These are phyloP conservation scores for Coniochaeta prunicola DNA, from an alignment of 2,329 filamentous ascomycete species.

Conservation along the genomic window DNA sequence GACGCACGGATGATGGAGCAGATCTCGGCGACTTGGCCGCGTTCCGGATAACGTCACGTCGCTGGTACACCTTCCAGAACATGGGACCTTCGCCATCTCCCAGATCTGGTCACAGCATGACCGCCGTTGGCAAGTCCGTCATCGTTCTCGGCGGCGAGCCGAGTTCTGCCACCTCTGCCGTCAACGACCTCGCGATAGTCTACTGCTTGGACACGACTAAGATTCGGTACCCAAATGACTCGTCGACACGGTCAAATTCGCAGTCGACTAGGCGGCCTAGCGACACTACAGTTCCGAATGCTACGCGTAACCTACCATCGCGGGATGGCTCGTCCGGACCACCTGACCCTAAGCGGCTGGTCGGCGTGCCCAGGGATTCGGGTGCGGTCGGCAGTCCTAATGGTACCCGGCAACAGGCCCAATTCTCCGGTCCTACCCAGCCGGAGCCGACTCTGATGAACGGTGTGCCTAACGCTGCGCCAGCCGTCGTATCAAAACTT, in stretches of 20 bases:
- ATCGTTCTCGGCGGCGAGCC: slow-evolving; percentile 92
- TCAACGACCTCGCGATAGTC: slow-evolving; percentile 77
- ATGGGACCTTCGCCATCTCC: slow-evolving; percentile 96
- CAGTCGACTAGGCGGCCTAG: slow-evolving; percentile 22
- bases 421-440: background rate
- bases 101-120: slow-evolving; percentile 96
- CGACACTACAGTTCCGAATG: slow-evolving; percentile 14
- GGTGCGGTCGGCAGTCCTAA: slow-evolving; percentile 30
- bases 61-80: slow-evolving; percentile 99
- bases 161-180: slow-evolving; percentile 73
- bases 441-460: slow-evolving; percentile 23
- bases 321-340: slow-evolving; percentile 47
- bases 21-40: slow-evolving; percentile 92
- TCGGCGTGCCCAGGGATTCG: slow-evolving; percentile 27
- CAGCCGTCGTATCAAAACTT: slow-evolving; percentile 24
- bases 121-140: slow-evolving; percentile 83
- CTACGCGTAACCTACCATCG: slow-evolving; percentile 30
- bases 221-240: slow-evolving; percentile 89
- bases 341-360: slow-evolving; percentile 40
- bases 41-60: slow-evolving; percentile 63
- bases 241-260: slow-evolving; percentile 24
- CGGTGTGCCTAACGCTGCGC: slow-evolving; percentile 19
- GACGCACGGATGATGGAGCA: slow-evolving; percentile 84
- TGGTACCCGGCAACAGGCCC: slow-evolving; percentile 32
- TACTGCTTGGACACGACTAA: slow-evolving; percentile 94